Base-by-base conservation (phyloP, 129 eudicot genomes). In the Logfia minima region DNA sequence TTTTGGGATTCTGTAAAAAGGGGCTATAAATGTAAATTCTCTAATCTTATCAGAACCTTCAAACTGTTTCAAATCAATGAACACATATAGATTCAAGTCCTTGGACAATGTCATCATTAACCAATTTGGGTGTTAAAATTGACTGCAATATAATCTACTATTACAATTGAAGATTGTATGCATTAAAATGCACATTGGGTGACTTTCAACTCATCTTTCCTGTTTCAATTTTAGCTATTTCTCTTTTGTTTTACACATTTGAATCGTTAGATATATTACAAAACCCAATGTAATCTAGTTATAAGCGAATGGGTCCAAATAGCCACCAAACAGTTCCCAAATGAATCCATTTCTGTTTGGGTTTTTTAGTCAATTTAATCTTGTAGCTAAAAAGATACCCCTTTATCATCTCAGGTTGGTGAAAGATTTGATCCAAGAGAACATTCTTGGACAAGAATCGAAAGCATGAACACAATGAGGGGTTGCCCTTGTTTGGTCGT, bases 401-500 rank as follows among this genome's bases (percentile, higher is more conserved):
- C 8, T 52, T 3, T 48, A 32, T 31, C 43, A 52, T 77, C 72
- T 75, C 84, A 92, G 98, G 72, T 81, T 93, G 73, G 96, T 18
- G 98, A 90, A 88, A 88, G 98, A 75, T 92, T 88, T 81, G 98
- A 92, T 78, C 96, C 98, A 8, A 90, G 98, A 81, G 96, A 92
- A 68, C 92, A 86, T 77, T 86, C 93, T 0, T 92, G 98, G 98
- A 82, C 84, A 72, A 88, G 60, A 72, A 85, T 90, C 10, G 82
- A 23, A 45, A 84, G 86, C 77, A 92, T 90, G 98, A 78, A 84
- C 58, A 82, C 90, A 45, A 68, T 37, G 81, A 83, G 96, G 82
- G 93, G 87, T 55, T 86, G 92, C 82, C 98, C 87, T 72, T 86
- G 89, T 43, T 66, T 90, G 83, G 86, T 85, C 21, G 85, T 84